Evolutionary conservation across 2,329 filamentous ascomycete genomes (phyloP), one percentile per base, ranked within the genome.

Genomic region (Thermothelomyces thermophilus): DNA sequence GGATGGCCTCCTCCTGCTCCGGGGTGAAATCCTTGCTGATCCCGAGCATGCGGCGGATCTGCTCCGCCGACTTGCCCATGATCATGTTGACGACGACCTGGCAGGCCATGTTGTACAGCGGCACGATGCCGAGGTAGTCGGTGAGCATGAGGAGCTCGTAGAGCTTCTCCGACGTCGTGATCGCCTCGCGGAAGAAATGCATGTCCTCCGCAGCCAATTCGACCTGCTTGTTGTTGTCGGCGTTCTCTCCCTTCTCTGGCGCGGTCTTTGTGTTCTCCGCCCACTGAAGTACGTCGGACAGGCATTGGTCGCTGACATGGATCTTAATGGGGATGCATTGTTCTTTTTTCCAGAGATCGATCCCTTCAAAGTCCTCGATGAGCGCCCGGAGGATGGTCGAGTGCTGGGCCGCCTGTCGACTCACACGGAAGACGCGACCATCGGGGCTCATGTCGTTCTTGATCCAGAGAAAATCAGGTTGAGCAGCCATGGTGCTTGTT

Each of bases 101-200:
- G 31, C 28, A 37, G 10, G 19, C 19, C 26, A 36, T 11, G 1
- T 41, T 10, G 14, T 39, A 31, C 26, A 50, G 39, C 9, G 20
- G 36, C 20, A 30, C 34, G 28, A 54, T 45, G 5, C 50, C 52
- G n/a, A 54, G 42, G 39, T 49, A 52, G 35, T 52, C 41, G 20
- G 52, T 26, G 7, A 14, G 24, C 3, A 49, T 2, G 8, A 54
- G 30, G 1, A 54, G 7, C 11, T 47, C 44, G n/a, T 19, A 47
- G 24, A 54, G 26, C 11, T 24, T 11, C 3, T 26, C 2, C 3
- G 33, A n/a, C 33, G 33, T n/a, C 33, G 5, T 5, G 33, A n/a
- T 35, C 6, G 16, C 13, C 33, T 5, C 13, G 8, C n/a, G 11
- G 10, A 51, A 47, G 33, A 45, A 47, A 3, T 10, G 8, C 3